A percentile compares a stretch with the other conserved stretches of the same genome.
phyloP scores from a whole-genome alignment of 2,329 filamentous ascomycete species.

The Cladosporium austrohemisphaericum region DNA sequence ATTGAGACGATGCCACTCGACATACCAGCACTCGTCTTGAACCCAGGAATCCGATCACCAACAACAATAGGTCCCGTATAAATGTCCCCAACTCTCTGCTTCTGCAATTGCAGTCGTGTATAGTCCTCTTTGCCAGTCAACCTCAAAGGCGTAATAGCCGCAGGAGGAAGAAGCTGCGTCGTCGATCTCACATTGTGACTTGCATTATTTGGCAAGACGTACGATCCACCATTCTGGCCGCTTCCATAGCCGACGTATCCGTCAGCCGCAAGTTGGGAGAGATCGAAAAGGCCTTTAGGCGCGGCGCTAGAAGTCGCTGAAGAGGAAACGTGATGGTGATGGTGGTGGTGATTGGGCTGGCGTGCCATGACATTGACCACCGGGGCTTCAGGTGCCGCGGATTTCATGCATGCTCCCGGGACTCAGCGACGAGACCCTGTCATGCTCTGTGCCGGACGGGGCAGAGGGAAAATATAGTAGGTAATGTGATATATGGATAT shows the following conservation, averaged over 20 bases:
- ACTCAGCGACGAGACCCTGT: constrained; percentile 2
- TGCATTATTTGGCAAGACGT: background rate
- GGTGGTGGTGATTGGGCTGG: constrained; percentile 16
- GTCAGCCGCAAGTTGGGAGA: constrained; percentile 1
- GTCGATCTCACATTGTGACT: constrained; percentile 2
- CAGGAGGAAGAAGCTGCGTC: background rate
- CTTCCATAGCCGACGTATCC: constrained; percentile 1
- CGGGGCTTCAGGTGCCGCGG: constrained; percentile 7
- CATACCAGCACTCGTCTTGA: constrained; percentile 35
- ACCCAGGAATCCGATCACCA: constrained; percentile 31
- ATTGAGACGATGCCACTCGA: background rate
- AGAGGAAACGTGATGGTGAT: constrained; percentile 12
- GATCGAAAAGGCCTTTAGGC: constrained; percentile 5
- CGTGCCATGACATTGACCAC: constrained; percentile 13
- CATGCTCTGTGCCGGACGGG: background rate
- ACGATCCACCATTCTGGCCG: background rate
- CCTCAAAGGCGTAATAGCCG: constrained; percentile 2
- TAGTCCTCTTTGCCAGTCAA: constrained; percentile 22
- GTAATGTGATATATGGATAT: background rate
- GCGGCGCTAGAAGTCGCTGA: constrained; percentile 2
- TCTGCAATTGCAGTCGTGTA: constrained; percentile 30
- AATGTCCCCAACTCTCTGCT: constrained; percentile 24
- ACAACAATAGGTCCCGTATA: constrained; percentile 27
- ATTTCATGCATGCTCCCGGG: constrained; percentile 10
- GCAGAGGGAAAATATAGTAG: too few species aligned